Conservation (phyloP, 2,329 filamentous ascomycete species). For the Aspergillus aculeatinus region DNA sequence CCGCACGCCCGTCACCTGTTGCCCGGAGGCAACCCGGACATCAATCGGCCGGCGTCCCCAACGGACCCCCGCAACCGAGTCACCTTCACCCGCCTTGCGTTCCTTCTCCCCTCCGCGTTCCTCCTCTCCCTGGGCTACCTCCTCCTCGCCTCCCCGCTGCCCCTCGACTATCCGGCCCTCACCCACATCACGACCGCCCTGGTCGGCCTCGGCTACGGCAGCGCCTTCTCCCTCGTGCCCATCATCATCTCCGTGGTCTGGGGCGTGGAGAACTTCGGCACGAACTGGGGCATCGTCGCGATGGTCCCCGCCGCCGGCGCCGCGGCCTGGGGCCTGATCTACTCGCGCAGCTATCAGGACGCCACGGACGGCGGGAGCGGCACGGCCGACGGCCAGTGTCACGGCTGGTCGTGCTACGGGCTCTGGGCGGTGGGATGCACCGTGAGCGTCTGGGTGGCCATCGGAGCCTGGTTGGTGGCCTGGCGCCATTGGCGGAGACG, state of each 20-base stretch:
- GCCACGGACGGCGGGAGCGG: conserved; percentile 43
- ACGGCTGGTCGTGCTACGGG: conserved; percentile 78
- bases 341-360: conserved; percentile 56
- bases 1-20: conserved; percentile 62
- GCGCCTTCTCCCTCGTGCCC: conserved; percentile 82
- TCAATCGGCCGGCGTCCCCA: conserved; percentile 40
- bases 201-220: conserved; percentile 89
- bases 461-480: conserved; percentile 69
- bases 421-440: conserved; percentile 79
- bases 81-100: conserved; percentile 73
- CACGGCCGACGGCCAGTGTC: conserved; percentile 63
- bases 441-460: conserved; percentile 73
- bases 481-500: conserved; percentile 83
- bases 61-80: conserved; percentile 29
- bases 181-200: conserved; percentile 85
- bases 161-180: conserved; percentile 72
- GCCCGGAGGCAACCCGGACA: conserved; percentile 46
- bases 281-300: conserved; percentile 94
- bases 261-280: conserved; percentile 98
- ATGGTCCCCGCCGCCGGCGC: conserved; percentile 87
- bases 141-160: conserved; percentile 74
- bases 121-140: conserved; percentile 74
- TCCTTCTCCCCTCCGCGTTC: conserved; percentile 73
- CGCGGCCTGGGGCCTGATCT: conserved; percentile 87
- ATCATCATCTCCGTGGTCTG: conserved; percentile 96